Base-by-base conservation (phyloP, 306 rosid genomes). In the Gillenia trifoliata region DNA sequence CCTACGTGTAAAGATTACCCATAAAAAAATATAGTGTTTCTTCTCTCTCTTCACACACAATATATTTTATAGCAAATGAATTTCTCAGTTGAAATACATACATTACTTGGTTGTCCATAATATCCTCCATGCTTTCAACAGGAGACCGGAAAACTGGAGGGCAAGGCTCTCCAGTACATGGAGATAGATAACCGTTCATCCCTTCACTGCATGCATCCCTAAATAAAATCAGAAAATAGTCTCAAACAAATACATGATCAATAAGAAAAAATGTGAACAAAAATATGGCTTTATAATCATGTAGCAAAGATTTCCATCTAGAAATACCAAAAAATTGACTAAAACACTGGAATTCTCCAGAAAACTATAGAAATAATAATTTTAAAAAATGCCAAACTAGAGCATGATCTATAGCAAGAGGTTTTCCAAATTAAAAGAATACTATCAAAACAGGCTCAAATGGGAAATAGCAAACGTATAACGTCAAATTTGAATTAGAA, bases 101-200 rank as follows among this genome's bases (percentile, higher is more conserved):
- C 99, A 92, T 80, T 83, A 95, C 99, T 86, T 95, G 97, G 72
- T 95, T 95, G 83, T 92, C 96, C 85, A 90, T 82, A 69, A 95
- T 89, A 83, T 95, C 98, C 83, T 92, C 96, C 97, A 95, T 67
- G 77, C 87, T 84, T 72, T 65, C 76, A 78, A 95, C 88, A 78
- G 99, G 99, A 63, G 99, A 95, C 82, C 97, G 88, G 66, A 95
- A 92, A 76, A 95, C 86, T 25, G 93, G 98, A 10, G 99, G 99
- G 88, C 98, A 87, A 73, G 97, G 96, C 77, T 95, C 99, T 56
- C 99, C 99, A 23, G 72, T 84, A 60, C 99, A 95, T 36, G 90
- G 89, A 80, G 98, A 90, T 79, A 92, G 31, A 81, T 89, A 95
- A 17, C 99, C 99, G 64, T 95, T 92, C 99, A 95, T 95, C 77